Evolutionary conservation across 2,329 filamentous ascomycete genomes (phyloP), one percentile per base, ranked within the genome.

Genomic region (Phoma herbarum): DNA sequence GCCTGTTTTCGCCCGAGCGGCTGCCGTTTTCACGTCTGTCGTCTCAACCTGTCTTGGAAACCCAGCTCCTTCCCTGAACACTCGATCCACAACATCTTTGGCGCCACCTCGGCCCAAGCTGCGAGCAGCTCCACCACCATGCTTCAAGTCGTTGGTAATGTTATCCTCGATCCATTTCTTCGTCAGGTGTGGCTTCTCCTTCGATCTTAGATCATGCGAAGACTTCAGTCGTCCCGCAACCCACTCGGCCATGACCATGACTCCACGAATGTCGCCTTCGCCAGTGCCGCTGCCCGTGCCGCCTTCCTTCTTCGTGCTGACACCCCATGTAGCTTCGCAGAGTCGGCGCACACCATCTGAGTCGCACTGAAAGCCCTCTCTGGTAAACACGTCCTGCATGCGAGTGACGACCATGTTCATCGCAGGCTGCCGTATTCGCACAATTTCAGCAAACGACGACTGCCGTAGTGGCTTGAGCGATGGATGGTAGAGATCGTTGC

Each of bases 401-500:
- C 95, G 88, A 8, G 85, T 83, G 4, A 96, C 89, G 2, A 98
- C 92, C 48, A 93, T 90, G 62, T 96, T 93, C 10, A 98, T 80
- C 0, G 91, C 88, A 2, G 95, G 93, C 68, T 95, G 95, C 46
- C 94, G 91, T 31, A 97, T 90, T 71, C 96, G 93, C 22, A 99
- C 89, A 37, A 98, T 88, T 75, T 99, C 95, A 0, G 94, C 95
- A 48, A 95, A 87, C 0, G 92, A 93, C 63, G 81, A 81, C 61
- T 94, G 90, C n/a, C 95, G 88, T 8, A 99, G 82, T 0, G 92
- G 93, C 26, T 93, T 86, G 39, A 99, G 83, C 20, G 93, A 91
- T 4, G 94, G 89, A 67, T 97, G 93, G 72, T 99, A 99, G 1
- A 98, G 88, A 75, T 99, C 96, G 70, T 99, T 99, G 81, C 95